Evolutionary conservation across 495 filamentous ascomycete genomes (phyloP), one percentile per base, ranked within the genome.

Genomic region (Trichoderma gamsii): DNA sequence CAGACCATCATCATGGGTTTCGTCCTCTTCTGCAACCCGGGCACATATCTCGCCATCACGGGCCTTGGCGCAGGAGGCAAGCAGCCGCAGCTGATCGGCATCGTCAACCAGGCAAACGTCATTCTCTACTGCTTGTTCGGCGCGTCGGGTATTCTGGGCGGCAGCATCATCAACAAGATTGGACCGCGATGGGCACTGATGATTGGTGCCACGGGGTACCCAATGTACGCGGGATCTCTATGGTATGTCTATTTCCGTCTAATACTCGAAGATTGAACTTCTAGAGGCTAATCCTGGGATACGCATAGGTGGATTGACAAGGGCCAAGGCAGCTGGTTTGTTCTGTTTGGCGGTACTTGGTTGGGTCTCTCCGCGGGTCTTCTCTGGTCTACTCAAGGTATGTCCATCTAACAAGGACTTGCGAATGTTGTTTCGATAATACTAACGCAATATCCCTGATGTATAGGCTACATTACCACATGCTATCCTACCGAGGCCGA

Each of bases 91-190:
- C 25, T 61, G 56, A 61, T 61, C 27, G 56, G 56, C 25, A 61
- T 61, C 56, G 56, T 61, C 12, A 61, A 61, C 56, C 13, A 61
- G 25, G 56, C 56, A 11, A 61, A 61, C 16, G 56, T 61, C 56
- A 29, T 61, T 32, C 56, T 61, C 1, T 61, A 61, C 56, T 61
- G 56, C 56, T 61, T 61, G 13, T 61, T 61, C 12, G 56, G 56
- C 27, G 56, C 56, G 9, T 61, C 56, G 27, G 56, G 56, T 12
- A 61, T 61, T 18, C 56, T 61, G 23, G 56, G 56, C 2, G 56
- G 56, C 16, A 61, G 56, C 56, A 61, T 61, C 56, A 61, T 61
- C 56, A 61, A 61, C 56, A 61, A 61, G 56, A 61, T 61, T 32
- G 56, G 56, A 29, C 56, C 56, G 23, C 56, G 56, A 27, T 61